Evolutionary conservation across 176 grass and related monocot species (phyloP).

Genomic region (Panicum miliaceum): DNA sequence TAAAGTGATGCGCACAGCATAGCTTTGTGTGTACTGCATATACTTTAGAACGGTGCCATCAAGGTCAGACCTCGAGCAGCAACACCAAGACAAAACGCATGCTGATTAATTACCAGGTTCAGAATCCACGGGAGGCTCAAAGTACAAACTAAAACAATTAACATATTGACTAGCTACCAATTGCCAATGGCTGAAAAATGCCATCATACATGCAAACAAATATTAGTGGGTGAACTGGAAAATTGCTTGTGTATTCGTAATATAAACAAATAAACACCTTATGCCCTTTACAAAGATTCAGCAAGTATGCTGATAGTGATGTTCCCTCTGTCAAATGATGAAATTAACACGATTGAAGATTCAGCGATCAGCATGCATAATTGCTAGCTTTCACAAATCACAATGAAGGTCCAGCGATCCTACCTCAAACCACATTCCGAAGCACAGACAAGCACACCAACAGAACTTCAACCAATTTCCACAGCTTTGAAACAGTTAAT

Average conservation of each 20-base stretch:
- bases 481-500: background rate
- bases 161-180: background rate
- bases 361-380: background rate
- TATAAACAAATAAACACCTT: background rate
- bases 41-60: background rate
- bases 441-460: background rate
- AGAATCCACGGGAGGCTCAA: background rate
- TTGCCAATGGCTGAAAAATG: background rate
- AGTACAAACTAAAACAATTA: background rate
- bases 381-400: background rate
- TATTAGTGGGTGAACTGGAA: background rate
- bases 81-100: background rate
- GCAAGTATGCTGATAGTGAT: background rate
- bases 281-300: background rate
- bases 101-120: background rate
- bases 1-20: background rate
- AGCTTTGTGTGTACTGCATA: background rate
- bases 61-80: background rate
- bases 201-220: background rate
- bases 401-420: background rate
- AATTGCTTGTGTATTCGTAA: background rate
- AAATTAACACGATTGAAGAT: background rate
- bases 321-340: slow-evolving; percentile 9
- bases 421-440: background rate
- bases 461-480: background rate